Evolutionary conservation across 805 yeast species (phyloP).

Genomic region (Sugiyamaella mastotermitis): DNA sequence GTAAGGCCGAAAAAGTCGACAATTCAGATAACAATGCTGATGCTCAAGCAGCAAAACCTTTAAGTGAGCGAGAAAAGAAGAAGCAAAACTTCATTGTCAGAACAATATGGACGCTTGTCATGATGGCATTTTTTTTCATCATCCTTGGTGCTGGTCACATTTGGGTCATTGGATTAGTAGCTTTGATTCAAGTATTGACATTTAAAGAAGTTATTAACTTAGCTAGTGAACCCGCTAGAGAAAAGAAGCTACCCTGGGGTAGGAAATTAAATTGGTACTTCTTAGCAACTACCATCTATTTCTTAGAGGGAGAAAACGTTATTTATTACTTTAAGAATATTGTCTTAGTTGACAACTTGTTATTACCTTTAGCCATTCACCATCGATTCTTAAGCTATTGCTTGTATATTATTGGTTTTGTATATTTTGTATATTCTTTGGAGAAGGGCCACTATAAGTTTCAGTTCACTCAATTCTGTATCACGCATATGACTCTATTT

Average conservation of each 20-base stretch:
- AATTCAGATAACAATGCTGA: no score
- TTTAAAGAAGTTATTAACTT: constrained; percentile 86
- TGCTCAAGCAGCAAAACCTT: constrained; percentile 1
- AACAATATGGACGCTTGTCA: constrained; percentile 88
- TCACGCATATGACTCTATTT: constrained; percentile 88
- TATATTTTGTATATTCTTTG: constrained; percentile 81
- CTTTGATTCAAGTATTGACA: constrained; percentile 70
- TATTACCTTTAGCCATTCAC: constrained; percentile 60
- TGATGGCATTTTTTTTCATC: constrained; percentile 69
- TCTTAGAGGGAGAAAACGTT: constrained; percentile 79
- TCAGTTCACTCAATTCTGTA: constrained; percentile 90
- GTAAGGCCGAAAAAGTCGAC: no score
- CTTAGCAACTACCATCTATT: constrained; percentile 78
- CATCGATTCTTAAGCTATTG: constrained; percentile 83
- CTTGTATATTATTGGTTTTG: constrained; percentile 79
- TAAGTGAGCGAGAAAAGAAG: constrained; percentile 45
- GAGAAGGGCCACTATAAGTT: constrained; percentile 84
- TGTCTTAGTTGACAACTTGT: constrained; percentile 42
- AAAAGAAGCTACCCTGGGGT: constrained; percentile 76
- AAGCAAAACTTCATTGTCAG: constrained; percentile 81
- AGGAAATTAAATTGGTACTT: constrained; percentile 90
- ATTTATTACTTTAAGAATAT: constrained; percentile 57
- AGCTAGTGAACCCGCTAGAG: constrained; percentile 79
- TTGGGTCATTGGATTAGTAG: constrained; percentile 66
- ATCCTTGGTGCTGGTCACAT: constrained; percentile 79